Percentiles rank a stretch among this genome's conserved stretches.
Conservation (phyloP, 2,329 filamentous ascomycete species). For the Gaeumannomyces sp. region DNA sequence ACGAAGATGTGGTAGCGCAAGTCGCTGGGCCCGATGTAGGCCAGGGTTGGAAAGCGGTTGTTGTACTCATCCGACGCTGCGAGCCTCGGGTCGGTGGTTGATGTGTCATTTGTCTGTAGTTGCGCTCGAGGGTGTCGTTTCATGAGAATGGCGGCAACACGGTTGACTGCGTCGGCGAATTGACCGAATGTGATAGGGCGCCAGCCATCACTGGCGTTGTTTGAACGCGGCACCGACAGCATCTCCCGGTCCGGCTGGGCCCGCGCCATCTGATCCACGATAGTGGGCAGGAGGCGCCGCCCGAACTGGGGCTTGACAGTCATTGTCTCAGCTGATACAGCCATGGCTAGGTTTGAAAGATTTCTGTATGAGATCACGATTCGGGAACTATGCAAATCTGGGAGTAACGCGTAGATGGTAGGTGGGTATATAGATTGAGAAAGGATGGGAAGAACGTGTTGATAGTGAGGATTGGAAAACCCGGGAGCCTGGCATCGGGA, state of each 20-base stretch:
- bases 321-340: background rate
- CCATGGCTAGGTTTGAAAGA: background rate
- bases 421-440: too few relatives aligned
- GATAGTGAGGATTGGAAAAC: too few relatives aligned
- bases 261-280: constrained; percentile 12
- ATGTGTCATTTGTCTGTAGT: background rate
- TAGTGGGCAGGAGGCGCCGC: constrained; percentile 10
- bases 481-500: too few relatives aligned
- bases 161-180: constrained; percentile 16
- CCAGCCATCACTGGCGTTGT: constrained; percentile 11
- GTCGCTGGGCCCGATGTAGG: constrained; percentile 37
- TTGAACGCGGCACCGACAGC: constrained; percentile 10
- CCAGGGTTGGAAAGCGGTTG: constrained; percentile 30
- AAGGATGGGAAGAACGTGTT: too few relatives aligned
- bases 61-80: background rate
- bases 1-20: constrained; percentile 22
- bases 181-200: constrained; percentile 6
- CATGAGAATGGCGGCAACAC: constrained; percentile 11
- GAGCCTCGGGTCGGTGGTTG: background rate
- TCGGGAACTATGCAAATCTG: too few relatives aligned
- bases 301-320: background rate
- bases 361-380: too few relatives aligned
- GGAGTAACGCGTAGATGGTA: too few relatives aligned
- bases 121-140: background rate
- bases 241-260: constrained; percentile 4